Evolutionary conservation across 2,329 filamentous ascomycete genomes (phyloP).

Genomic region (Fusarium sarcochroum): DNA sequence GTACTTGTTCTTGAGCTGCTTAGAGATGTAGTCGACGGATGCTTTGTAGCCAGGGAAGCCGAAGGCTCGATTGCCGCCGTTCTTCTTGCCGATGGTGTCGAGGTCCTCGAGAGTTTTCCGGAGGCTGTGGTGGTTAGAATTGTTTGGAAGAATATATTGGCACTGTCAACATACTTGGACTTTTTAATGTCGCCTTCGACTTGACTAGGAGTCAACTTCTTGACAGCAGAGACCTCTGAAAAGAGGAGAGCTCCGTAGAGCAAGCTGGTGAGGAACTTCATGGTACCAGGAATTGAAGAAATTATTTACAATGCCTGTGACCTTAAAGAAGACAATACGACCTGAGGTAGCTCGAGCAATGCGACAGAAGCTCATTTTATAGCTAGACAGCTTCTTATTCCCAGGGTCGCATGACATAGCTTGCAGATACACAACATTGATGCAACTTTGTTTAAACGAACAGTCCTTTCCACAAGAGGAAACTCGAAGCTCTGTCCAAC

Average conservation of each 20-base stretch:
- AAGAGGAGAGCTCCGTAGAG: conserved; percentile 44
- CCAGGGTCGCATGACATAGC: conserved; percentile 11
- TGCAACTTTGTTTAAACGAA: conserved; percentile 1
- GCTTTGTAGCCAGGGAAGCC: conserved; percentile 71
- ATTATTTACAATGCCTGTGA: not conserved
- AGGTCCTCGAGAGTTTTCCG: conserved; percentile 68
- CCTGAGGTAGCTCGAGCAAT: not conserved
- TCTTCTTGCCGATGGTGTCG: conserved; percentile 66
- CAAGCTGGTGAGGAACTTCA: conserved; percentile 43
- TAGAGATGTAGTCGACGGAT: conserved; percentile 69
- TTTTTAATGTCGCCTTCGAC: conserved; percentile 47
- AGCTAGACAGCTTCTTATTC: conserved; percentile 2
- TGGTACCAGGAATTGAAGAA: conserved; percentile 6
- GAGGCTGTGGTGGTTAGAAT: conserved; percentile 57
- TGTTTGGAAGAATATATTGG: accelerated
- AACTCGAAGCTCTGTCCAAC: conserved; percentile 15
- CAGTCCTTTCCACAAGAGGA: conserved; percentile 21
- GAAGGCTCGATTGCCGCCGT: conserved; percentile 73
- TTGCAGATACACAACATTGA: conserved; percentile 14
- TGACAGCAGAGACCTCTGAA: conserved; percentile 35
- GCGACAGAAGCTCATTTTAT: conserved; percentile 31
- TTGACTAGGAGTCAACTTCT: conserved; percentile 43
- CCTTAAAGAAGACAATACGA: not conserved
- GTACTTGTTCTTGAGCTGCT: conserved; percentile 58
- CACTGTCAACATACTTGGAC: conserved; percentile 30